phyloP scores from a whole-genome alignment of 805 yeast genomes.

The Citeromyces nyonsensis region DNA sequence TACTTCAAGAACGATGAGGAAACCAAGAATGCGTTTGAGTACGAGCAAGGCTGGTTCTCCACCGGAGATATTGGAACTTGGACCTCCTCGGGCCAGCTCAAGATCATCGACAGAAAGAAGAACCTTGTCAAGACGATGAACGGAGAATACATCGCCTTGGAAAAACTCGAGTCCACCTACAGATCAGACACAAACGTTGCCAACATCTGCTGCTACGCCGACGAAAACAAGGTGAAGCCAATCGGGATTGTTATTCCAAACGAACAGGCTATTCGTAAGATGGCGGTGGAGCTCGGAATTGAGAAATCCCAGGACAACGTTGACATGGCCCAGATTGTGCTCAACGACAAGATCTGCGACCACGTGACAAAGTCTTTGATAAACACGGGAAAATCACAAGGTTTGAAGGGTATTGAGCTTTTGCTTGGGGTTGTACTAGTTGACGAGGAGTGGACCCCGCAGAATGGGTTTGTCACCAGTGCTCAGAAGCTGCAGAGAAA shows the following conservation, averaged over 20 bases:
- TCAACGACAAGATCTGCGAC: slow-evolving; percentile 37
- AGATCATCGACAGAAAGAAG: slow-evolving; percentile 86
- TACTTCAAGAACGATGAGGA: slow-evolving; percentile 78
- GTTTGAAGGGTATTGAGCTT: slow-evolving; percentile 76
- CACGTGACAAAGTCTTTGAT: slow-evolving; percentile 44
- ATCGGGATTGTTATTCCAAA: slow-evolving; percentile 81
- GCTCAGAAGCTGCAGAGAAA: slow-evolving; percentile 95
- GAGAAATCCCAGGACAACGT: slow-evolving; percentile 23
- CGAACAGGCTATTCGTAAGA: slow-evolving; percentile 42
- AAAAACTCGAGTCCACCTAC: slow-evolving; percentile 83
- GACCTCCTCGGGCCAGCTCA: slow-evolving; percentile 66
- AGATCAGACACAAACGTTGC: slow-evolving; percentile 65
- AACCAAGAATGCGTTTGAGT: slow-evolving; percentile 53
- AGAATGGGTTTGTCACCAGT: slow-evolving; percentile 82
- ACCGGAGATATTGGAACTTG: slow-evolving; percentile 97
- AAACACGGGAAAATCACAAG: slow-evolving; percentile 67
- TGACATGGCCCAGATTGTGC: slow-evolving; percentile 28
- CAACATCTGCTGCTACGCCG: slow-evolving; percentile 90
- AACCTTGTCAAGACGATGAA: slow-evolving; percentile 89
- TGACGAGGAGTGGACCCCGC: slow-evolving; percentile 96
- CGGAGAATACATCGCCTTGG: slow-evolving; percentile 96
- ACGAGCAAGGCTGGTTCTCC: slow-evolving; percentile 84
- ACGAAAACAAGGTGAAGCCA: slow-evolving; percentile 76
- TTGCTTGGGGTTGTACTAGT: slow-evolving; percentile 62
- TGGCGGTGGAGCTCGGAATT: slow-evolving; percentile 43